phyloP scores from a whole-genome alignment of 768 basidiomycete genomes.

The Thelephora aurantiotincta region DNA sequence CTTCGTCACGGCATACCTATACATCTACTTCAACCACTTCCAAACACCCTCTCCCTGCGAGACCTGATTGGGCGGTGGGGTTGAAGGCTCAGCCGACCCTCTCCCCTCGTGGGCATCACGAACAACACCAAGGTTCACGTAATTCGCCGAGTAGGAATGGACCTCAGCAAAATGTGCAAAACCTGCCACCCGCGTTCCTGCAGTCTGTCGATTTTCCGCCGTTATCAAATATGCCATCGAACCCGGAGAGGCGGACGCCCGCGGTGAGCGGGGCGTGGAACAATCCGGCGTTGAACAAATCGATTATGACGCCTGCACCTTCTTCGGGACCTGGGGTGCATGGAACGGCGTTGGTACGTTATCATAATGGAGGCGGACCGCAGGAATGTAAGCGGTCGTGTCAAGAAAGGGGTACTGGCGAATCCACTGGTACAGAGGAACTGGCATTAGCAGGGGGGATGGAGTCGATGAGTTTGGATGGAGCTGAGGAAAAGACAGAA shows the following conservation, averaged over 20 bases:
- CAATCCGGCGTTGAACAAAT: slow-evolving; percentile 35
- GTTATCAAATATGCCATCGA: slow-evolving; percentile 23
- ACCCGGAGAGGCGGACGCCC: slow-evolving; percentile 39
- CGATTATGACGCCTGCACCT: slow-evolving; percentile 30
- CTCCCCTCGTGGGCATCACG: slow-evolving; percentile 38
- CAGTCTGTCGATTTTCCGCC: slow-evolving; percentile 64
- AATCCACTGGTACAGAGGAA: too few species aligned
- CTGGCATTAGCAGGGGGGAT: too few species aligned
- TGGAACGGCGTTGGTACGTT: slow-evolving; percentile 24
- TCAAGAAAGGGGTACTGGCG: slow-evolving; percentile 22
- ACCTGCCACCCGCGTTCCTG: slow-evolving; percentile 21
- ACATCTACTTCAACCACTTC: slow-evolving; percentile 74
- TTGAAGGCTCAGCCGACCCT: slow-evolving; percentile 64
- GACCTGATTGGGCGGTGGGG: slow-evolving; percentile 85
- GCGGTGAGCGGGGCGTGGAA: slow-evolving; percentile 58
- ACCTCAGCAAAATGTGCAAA: slow-evolving; percentile 24
- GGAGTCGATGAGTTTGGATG: too few species aligned
- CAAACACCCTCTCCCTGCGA: slow-evolving; percentile 64
- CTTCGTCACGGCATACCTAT: slow-evolving; percentile 64
- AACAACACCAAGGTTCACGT: slow-evolving; percentile 23
- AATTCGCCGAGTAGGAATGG: slow-evolving; percentile 23
- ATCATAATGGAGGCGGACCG: slow-evolving; percentile 16
- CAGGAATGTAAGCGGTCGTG: slow-evolving; percentile 30
- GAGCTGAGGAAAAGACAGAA: too few species aligned
- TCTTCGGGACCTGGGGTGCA: slow-evolving; percentile 9